Evolutionary conservation across 176 grass and related monocot species (phyloP), one percentile per base, ranked within the genome.

Genomic region (Cocos nucifera): DNA sequence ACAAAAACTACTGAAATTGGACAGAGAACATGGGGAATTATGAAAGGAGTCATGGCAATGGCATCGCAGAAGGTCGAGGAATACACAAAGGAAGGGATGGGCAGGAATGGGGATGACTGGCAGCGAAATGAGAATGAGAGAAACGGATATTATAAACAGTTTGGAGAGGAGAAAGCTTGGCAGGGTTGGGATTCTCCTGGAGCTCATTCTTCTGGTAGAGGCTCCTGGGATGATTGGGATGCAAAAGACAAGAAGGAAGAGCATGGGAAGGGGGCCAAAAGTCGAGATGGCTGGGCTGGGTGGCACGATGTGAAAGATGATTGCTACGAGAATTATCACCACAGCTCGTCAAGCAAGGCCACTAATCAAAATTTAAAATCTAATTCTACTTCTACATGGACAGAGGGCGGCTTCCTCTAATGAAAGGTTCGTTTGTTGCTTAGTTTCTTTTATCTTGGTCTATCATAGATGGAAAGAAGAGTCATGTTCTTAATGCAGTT

Each of bases 1-100:
- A 88, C 75, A 48, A 92, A 92, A 92, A 97, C 87, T 28, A 81
- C 84, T 22, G 93, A 97, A 67, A 88, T 97, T 54, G 81, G 93
- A 51, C 79, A 82, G 24, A 91, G 28, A 53, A 97, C 93, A 54
- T 98, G 87, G 93, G 93, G 93, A 19, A 83, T 98, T 58, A 98
- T 98, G 93, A 92, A 63, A 73, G 93, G 84, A 53, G 87, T 98
- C 6, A 83, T 98, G 87, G 79, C 87, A 2, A 51, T 98, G 50
- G 93, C 93, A 16, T 67, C 84, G 3, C 93, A 98, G 67, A 98
- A 98, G 80, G 93, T 98, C 0, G 93, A 97, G 56, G 93, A 85
- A 74, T 97, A 85, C 57, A 28, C 93, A 65, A 91, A 88, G 75
- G 93, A 97, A 62, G 93, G 84, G 44, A 77, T 72, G 4, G 73